phyloP scores from a whole-genome alignment of 257 asterid genomes.

The Striga asiatica region DNA sequence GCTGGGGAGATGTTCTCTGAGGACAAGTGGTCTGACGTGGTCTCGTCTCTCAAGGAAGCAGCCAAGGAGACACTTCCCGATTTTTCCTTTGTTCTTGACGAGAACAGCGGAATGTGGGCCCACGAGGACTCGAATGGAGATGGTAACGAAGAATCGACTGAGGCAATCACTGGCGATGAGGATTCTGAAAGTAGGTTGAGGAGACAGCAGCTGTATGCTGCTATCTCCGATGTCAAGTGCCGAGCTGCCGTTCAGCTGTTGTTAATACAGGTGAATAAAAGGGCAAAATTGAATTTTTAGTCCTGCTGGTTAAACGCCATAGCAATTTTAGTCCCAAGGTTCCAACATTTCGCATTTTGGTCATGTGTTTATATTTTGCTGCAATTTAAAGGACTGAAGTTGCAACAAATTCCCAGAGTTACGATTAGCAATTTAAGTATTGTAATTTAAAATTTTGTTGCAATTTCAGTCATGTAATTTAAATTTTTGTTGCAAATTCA shows the following conservation, averaged over 20 bases:
- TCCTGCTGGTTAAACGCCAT: no score
- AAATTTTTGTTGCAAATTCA: no score
- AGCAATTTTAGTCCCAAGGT: no score
- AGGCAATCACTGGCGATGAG: constrained; percentile 32
- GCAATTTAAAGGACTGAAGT: no score
- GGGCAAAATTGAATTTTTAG: no score
- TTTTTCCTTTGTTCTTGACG: constrained; percentile 66
- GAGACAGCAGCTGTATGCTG: constrained; percentile 47
- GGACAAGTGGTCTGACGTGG: constrained; percentile 92
- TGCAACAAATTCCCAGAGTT: no score
- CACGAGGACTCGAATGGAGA: constrained; percentile 33
- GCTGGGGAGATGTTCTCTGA: constrained; percentile 88
- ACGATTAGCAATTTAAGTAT: no score
- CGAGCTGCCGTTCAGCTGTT: constrained; percentile 95
- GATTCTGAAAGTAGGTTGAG: constrained; percentile 47
- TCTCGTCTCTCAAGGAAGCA: constrained; percentile 76
- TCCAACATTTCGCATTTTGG: no score
- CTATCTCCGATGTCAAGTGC: constrained; percentile 78
- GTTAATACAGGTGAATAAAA: constrained; percentile 72
- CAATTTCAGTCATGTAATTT: no score
- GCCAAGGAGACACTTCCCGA: constrained; percentile 74
- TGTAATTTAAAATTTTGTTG: no score
- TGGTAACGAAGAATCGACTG: constrained; percentile 47
- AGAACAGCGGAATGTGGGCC: constrained; percentile 33
- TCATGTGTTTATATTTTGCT: no score